Percentiles rank a stretch among this genome's conserved stretches.
Evolutionary conservation across 805 yeast species (phyloP).

Genomic region (Pichia manshurica): DNA sequence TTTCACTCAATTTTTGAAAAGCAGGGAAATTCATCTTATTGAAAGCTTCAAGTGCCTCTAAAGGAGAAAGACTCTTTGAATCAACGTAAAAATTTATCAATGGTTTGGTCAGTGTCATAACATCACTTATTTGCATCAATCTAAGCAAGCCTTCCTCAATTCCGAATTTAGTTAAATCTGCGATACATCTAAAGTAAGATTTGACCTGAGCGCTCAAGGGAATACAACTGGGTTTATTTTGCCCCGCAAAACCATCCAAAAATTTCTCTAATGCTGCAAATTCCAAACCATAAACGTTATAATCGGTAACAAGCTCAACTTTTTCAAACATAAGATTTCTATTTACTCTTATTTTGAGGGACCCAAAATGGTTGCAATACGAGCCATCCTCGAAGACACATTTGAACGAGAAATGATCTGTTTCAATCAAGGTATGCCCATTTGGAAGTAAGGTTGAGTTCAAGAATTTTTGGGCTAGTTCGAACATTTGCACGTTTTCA

Average conservation of each 20-base stretch:
- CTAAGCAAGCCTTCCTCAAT: constrained; percentile 61
- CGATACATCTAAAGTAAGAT: constrained; percentile 18
- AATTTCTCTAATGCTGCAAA: constrained; percentile 41
- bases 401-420: constrained; percentile 43
- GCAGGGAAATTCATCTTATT: constrained; percentile 22
- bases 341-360: constrained; percentile 56
- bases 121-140: constrained; percentile 68
- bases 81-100: constrained; percentile 46
- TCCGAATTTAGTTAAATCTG: constrained; percentile 52
- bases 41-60: constrained; percentile 52
- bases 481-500: constrained; percentile 47
- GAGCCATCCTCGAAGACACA: constrained; percentile 67
- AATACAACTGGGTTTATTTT: constrained; percentile 12
- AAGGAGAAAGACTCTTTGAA: constrained; percentile 41
- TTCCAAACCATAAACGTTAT: constrained; percentile 41
- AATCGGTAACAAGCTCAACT: constrained; percentile 52
- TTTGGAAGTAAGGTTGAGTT: constrained; percentile 49
- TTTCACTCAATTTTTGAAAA: constrained; percentile 10
- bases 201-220: constrained; percentile 3
- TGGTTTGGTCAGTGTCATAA: constrained; percentile 65
- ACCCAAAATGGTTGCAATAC: constrained; percentile 55
- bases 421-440: constrained; percentile 49
- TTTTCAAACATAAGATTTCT: constrained; percentile 63
- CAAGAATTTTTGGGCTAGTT: constrained; percentile 42
- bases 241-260: constrained; percentile 25